A percentile compares a stretch with the other conserved stretches of the same genome.
These are phyloP conservation scores for Arabidopsis arenosa DNA, from an alignment of 345 rosid species.

Conservation along the genomic window DNA sequence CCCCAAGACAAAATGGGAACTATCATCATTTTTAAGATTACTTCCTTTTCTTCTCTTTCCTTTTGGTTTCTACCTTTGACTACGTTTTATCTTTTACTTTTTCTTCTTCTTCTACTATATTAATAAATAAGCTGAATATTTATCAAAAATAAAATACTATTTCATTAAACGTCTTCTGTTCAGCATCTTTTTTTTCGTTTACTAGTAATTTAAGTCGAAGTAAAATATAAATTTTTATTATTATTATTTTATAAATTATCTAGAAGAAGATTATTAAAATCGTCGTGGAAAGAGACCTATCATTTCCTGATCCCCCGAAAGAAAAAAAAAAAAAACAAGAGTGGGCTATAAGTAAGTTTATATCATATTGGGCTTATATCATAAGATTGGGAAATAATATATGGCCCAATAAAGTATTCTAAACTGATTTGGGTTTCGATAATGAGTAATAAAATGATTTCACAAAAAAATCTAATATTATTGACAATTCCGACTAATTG, in stretches of 20 bases:
- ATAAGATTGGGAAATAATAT: neutral
- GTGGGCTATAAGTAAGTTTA: too few species aligned
- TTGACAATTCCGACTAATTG: too few species aligned
- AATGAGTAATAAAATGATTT: neutral
- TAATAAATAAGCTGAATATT: neutral
- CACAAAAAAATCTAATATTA: too few species aligned
- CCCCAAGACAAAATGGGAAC: conserved; percentile 33
- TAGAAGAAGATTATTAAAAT: neutral
- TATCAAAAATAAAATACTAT: neutral
- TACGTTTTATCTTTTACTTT: conserved; percentile 3
- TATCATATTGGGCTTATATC: neutral
- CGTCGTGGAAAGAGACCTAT: neutral
- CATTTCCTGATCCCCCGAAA: neutral
- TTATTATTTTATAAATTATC: neutral
- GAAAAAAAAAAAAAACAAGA: too few species aligned
- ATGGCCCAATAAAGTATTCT: neutral
- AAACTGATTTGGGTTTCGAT: neutral
- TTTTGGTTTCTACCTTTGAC: conserved; percentile 29
- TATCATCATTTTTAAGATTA: conserved; percentile 25
- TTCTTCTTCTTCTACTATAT: neutral
- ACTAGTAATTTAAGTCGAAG: neutral
- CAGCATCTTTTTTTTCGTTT: neutral
- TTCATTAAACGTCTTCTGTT: neutral
- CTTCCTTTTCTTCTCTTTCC: conserved; percentile 21
- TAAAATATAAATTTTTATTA: too few species aligned